Evolutionary conservation across 2,329 filamentous ascomycete species (phyloP).

Genomic region (Phoma sp.): DNA sequence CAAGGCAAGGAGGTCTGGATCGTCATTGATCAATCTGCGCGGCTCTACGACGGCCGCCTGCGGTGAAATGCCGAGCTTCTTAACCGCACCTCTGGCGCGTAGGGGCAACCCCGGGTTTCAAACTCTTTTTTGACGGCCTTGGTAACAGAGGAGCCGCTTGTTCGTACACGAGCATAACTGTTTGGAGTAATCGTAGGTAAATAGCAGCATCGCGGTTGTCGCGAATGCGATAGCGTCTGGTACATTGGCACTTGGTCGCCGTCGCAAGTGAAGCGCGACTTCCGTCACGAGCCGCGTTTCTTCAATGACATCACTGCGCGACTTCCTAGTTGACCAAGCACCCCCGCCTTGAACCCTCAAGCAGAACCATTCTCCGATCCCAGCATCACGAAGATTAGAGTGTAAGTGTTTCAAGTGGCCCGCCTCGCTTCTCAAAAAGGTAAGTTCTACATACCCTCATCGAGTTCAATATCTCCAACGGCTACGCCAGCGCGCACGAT

Average conservation of each 20-base stretch:
- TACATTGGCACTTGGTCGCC: not conserved
- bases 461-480: slow-evolving; percentile 14
- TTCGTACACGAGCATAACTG: too few species aligned
- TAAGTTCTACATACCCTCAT: slow-evolving; percentile 6
- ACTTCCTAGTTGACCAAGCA: slow-evolving; percentile 22
- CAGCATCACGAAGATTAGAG: slow-evolving; percentile 21
- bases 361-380: slow-evolving; percentile 26
- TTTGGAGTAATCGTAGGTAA: not conserved
- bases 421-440: slow-evolving; percentile 15
- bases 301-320: slow-evolving; percentile 33
- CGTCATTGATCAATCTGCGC: too few species aligned
- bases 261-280: slow-evolving; percentile 23
- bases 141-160: not conserved
- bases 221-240: not conserved
- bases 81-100: too few species aligned
- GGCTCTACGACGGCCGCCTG: too few species aligned
- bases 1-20: too few species aligned
- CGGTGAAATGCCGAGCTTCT: too few species aligned
- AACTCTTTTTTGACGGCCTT: too few species aligned
- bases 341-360: slow-evolving; percentile 25
- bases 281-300: slow-evolving; percentile 22
- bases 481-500: slow-evolving; percentile 20
- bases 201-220: not conserved
- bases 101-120: too few species aligned
- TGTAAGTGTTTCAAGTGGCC: slow-evolving; percentile 18